Conservation (phyloP, 331 rosid genomes). For the Quercus lobata region DNA sequence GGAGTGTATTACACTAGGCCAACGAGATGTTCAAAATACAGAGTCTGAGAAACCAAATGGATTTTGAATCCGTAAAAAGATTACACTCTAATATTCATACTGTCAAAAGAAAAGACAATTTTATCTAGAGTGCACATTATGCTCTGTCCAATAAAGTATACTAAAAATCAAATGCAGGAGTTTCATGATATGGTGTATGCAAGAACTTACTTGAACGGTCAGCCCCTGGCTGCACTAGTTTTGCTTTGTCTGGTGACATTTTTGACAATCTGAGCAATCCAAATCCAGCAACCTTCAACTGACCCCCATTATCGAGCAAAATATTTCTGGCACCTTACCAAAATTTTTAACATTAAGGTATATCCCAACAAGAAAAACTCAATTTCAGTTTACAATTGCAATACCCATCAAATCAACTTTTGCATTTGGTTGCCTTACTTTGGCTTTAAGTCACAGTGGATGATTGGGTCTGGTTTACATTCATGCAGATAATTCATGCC, state of each 20-base stretch:
- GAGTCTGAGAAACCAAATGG: neutral
- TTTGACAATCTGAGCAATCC: slow-evolving; percentile 65
- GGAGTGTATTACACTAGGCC: neutral
- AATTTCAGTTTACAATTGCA: slow-evolving; percentile 19
- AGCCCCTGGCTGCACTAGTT: slow-evolving; percentile 49
- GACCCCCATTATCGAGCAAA: slow-evolving; percentile 99
- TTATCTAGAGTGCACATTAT: neutral
- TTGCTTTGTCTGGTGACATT: slow-evolving; percentile 65
- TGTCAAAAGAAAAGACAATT: neutral
- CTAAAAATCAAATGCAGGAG: slow-evolving; percentile 4
- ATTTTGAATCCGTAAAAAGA: neutral
- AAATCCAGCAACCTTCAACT: slow-evolving; percentile 86
- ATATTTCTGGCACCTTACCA: slow-evolving; percentile 99
- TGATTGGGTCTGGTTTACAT: slow-evolving; percentile 94
- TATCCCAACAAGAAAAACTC: slow-evolving; percentile 30
- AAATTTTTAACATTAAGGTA: slow-evolving; percentile 73
- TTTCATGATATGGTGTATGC: neutral
- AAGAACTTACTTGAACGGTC: slow-evolving; percentile 69
- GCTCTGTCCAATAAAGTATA: neutral
- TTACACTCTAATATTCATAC: neutral
- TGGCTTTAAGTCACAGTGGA: slow-evolving; percentile 98
- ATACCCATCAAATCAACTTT: slow-evolving; percentile 30
- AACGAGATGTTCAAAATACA: neutral
- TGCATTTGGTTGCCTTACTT: slow-evolving; percentile 87
- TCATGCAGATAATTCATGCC: slow-evolving; percentile 99